Conservation (phyloP, 352 stramenopile species). For the Discostella stelligera region DNA sequence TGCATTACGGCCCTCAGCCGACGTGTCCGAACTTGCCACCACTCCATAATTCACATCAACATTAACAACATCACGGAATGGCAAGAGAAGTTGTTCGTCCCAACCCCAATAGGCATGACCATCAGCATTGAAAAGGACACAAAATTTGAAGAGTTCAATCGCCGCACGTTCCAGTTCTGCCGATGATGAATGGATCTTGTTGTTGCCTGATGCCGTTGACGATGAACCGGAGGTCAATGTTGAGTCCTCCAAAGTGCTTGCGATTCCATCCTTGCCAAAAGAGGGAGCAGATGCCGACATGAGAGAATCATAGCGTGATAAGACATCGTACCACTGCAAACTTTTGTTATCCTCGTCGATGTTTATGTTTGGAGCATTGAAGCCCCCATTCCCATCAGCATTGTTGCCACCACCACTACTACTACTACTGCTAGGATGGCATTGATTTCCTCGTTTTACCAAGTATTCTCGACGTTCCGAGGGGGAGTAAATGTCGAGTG, state of each 20-base stretch:
- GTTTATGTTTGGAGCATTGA: background rate
- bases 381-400: background rate
- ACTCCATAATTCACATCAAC: constrained; percentile 34
- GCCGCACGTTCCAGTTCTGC: constrained; percentile 27
- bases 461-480: constrained; percentile 42
- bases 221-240: background rate
- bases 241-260: background rate
- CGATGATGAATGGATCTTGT: background rate
- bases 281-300: constrained; percentile 2
- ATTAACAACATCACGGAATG: constrained; percentile 20
- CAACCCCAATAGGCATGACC: constrained; percentile 53
- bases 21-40: constrained; percentile 2
- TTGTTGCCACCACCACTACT: background rate
- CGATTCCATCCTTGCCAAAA: background rate
- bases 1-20: background rate
- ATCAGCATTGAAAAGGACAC: constrained; percentile 48
- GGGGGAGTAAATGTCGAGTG: constrained; percentile 43
- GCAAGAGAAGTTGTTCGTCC: constrained; percentile 25
- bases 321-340: constrained; percentile 42
- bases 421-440: constrained; percentile 24
- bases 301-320: constrained; percentile 45
- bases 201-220: background rate
- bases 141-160: constrained; percentile 57
- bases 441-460: constrained; percentile 30
- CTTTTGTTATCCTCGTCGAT: constrained; percentile 9